Percentiles rank a stretch among this genome's conserved stretches.
Conservation (phyloP, 2,329 filamentous ascomycete species). For the Tolypocladium inflatum region DNA sequence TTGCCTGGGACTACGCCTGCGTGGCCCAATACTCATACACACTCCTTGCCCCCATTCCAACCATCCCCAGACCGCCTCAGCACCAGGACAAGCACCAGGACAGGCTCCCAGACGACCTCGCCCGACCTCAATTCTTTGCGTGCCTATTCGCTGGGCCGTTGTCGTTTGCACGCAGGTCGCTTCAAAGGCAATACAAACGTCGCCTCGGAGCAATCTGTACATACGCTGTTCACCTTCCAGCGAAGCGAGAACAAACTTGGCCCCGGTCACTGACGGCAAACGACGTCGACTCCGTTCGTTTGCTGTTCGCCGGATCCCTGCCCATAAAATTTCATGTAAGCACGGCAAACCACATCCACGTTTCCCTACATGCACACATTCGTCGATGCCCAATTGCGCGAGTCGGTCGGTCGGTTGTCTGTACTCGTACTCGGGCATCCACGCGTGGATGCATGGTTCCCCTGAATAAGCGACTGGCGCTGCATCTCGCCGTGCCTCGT, state of each 20-base stretch:
- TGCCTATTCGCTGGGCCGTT: background rate
- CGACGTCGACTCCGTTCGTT: background rate
- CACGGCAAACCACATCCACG: conserved; percentile 1
- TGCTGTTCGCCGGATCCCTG: background rate
- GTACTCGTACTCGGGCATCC: background rate
- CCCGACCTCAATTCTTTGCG: background rate
- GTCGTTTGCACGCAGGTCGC: background rate
- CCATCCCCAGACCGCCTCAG: background rate
- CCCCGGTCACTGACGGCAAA: background rate
- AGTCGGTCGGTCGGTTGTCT: background rate
- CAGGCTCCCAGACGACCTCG: background rate
- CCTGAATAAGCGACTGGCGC: background rate
- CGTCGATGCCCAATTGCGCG: background rate
- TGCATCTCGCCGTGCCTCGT: background rate
- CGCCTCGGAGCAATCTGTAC: background rate
- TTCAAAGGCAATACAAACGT: background rate
- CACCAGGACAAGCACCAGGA: background rate
- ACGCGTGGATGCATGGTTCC: background rate
- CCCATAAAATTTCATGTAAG: conserved; percentile 1
- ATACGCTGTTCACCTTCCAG: background rate
- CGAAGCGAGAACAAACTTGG: background rate
- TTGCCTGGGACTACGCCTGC: background rate
- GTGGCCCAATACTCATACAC: background rate
- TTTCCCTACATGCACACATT: background rate
- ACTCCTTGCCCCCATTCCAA: background rate